Conservation (phyloP, 2,329 filamentous ascomycete species). For the Penicillium sp. region DNA sequence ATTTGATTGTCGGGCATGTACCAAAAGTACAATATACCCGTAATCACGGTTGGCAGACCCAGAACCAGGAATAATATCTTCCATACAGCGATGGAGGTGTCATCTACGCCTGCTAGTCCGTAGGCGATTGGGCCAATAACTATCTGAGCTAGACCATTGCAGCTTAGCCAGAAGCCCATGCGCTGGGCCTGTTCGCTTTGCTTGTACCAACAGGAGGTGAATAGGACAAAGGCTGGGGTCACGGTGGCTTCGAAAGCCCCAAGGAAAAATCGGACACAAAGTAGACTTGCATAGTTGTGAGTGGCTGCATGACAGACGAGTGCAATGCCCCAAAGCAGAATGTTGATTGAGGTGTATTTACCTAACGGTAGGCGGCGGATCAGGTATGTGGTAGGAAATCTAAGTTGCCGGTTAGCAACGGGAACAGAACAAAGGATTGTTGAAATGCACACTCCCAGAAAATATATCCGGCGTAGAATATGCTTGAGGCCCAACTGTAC, state of each 20-base stretch:
- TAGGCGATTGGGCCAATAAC: slow-evolving; percentile 7
- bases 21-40: slow-evolving; percentile 7
- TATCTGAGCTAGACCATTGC: slow-evolving; percentile 15
- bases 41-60: slow-evolving; percentile 11
- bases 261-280: slow-evolving; percentile 21
- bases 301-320: slow-evolving; percentile 15
- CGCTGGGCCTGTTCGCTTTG: slow-evolving; percentile 14
- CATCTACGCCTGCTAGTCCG: slow-evolving; percentile 8
- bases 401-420: background rate
- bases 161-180: slow-evolving; percentile 17
- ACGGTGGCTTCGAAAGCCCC: background rate
- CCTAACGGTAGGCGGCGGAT: slow-evolving; percentile 51
- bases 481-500: slow-evolving; percentile 51
- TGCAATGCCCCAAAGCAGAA: slow-evolving; percentile 21
- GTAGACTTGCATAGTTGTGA: slow-evolving; percentile 20
- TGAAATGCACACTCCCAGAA: slow-evolving; percentile 36
- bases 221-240: background rate
- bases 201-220: slow-evolving; percentile 17
- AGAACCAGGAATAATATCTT: slow-evolving; percentile 15
- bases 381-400: slow-evolving; percentile 51
- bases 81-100: slow-evolving; percentile 6
- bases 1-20: slow-evolving; percentile 15
- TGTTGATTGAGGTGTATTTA: slow-evolving; percentile 47
- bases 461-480: slow-evolving; percentile 38
- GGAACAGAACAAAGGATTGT: too few species aligned